A percentile compares a stretch with the other conserved stretches of the same genome.
phyloP scores from a whole-genome alignment of 805 yeast species.

The Wickerhamomyces chaumierensis region DNA sequence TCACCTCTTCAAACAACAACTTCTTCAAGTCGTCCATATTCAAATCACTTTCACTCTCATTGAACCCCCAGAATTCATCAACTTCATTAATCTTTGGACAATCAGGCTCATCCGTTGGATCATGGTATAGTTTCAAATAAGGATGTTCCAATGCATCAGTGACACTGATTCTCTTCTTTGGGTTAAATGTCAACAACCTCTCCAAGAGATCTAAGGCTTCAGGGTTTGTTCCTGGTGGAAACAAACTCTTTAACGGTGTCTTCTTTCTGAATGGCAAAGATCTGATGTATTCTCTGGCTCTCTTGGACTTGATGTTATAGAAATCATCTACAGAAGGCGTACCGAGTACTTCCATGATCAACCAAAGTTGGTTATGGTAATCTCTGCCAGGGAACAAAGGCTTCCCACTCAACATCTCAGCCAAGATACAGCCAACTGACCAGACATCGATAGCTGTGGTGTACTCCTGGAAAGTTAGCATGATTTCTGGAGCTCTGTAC shows the following conservation, averaged over 20 bases:
- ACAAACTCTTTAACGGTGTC: constrained; percentile 38
- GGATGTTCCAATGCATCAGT: constrained; percentile 69
- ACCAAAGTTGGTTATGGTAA: constrained; percentile 54
- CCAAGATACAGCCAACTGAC: constrained; percentile 73
- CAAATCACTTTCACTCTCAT: constrained; percentile 49
- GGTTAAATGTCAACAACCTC: constrained; percentile 61
- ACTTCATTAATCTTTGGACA: constrained; percentile 24
- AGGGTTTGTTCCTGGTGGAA: constrained; percentile 36
- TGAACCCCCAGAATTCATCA: constrained; percentile 27
- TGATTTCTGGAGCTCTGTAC: constrained; percentile 80
- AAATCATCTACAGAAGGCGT: constrained; percentile 68
- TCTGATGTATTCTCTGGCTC: constrained; percentile 69
- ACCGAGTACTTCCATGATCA: constrained; percentile 60
- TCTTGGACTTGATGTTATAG: constrained; percentile 57
- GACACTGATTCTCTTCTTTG: constrained; percentile 63
- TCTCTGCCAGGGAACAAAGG: constrained; percentile 73
- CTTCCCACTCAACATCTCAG: constrained; percentile 46
- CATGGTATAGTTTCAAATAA: constrained; percentile 56
- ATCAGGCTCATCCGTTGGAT: constrained; percentile 59
- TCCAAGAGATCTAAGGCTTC: constrained; percentile 51
- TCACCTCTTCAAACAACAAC: constrained; percentile 72
- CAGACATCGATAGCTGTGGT: constrained; percentile 71
- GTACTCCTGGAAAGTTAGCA: constrained; percentile 63
- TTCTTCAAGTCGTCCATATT: constrained; percentile 62
- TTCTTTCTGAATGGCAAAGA: constrained; percentile 53